Evolutionary conservation across 495 filamentous ascomycete species (phyloP).

Genomic region (Lasiosphaeria ovina): DNA sequence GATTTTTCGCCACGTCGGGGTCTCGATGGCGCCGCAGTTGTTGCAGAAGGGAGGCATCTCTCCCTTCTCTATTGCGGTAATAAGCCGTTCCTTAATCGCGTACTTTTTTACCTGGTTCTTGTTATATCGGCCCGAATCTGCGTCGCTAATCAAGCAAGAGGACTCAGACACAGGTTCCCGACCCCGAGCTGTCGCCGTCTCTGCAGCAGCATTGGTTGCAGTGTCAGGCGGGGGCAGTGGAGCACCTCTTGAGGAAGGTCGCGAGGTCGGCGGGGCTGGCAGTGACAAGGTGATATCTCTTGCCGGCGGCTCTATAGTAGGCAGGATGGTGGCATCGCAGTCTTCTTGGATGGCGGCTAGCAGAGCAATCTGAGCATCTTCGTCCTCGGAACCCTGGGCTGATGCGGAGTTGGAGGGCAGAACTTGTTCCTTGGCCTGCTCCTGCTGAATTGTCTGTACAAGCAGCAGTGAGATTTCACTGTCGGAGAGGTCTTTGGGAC

Average conservation of each 20-base stretch:
- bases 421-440: conserved; percentile 1
- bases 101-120: conserved; percentile 57
- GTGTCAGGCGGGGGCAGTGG: conserved; percentile 12
- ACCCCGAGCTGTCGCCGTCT: conserved; percentile 17
- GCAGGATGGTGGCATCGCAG: conserved; percentile 6
- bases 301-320: conserved; percentile 12
- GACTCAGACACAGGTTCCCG: conserved; percentile 26
- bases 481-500: background rate
- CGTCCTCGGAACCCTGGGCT: background rate
- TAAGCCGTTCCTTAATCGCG: conserved; percentile 61
- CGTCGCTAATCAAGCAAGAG: conserved; percentile 29
- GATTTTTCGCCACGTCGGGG: conserved; percentile 90
- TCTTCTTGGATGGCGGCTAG: background rate
- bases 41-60: conserved; percentile 80
- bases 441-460: background rate
- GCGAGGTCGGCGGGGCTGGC: conserved; percentile 8
- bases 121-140: conserved; percentile 33
- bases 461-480: background rate
- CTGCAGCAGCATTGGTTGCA: conserved; percentile 24
- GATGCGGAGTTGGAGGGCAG: background rate
- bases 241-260: conserved; percentile 18
- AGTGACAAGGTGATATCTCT: conserved; percentile 15
- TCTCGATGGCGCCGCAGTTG: conserved; percentile 93
- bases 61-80: conserved; percentile 65
- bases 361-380: background rate